Evolutionary conservation across 371 early-diverging fungal species (phyloP).

Genomic region (Rhizopus delemar): DNA sequence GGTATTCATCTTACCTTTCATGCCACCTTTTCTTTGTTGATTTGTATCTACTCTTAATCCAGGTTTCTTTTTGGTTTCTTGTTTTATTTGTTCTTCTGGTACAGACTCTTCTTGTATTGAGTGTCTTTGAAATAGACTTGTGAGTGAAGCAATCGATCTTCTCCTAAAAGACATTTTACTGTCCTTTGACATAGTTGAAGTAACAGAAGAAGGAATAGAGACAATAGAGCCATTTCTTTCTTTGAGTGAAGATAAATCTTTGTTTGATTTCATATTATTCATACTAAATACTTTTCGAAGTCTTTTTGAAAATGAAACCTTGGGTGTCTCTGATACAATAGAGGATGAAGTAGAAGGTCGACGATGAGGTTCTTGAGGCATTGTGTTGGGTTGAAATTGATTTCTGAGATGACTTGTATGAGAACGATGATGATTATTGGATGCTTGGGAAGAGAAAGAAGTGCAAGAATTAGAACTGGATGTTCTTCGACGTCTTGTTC

Average conservation of each 20-base stretch:
- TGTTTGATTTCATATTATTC: conserved; percentile 32
- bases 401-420: conserved; percentile 5
- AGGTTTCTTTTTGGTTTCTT: conserved; percentile 24
- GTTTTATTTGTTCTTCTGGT: conserved; percentile 14
- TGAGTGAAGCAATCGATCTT: conserved; percentile 45
- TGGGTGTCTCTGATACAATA: conserved; percentile 39
- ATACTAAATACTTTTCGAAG: conserved; percentile 57
- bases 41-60: conserved; percentile 28
- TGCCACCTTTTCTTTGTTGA: conserved; percentile 23
- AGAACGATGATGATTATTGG: no score
- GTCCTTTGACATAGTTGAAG: conserved; percentile 1
- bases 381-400: conserved; percentile 6
- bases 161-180: conserved; percentile 33
- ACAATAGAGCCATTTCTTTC: conserved; percentile 18
- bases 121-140: conserved; percentile 34
- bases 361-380: conserved; percentile 8
- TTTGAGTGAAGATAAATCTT: conserved; percentile 10
- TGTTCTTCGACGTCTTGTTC: conserved; percentile 1
- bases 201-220: conserved; percentile 15
- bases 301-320: conserved; percentile 45
- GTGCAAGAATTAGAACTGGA: no score
- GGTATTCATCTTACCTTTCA: conserved; percentile 19
- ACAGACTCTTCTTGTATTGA: conserved; percentile 20
- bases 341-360: conserved; percentile 30
- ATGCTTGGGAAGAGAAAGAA: no score